Conservation (phyloP, 2,329 filamentous ascomycete species). For the Fusarium staphyleae region DNA sequence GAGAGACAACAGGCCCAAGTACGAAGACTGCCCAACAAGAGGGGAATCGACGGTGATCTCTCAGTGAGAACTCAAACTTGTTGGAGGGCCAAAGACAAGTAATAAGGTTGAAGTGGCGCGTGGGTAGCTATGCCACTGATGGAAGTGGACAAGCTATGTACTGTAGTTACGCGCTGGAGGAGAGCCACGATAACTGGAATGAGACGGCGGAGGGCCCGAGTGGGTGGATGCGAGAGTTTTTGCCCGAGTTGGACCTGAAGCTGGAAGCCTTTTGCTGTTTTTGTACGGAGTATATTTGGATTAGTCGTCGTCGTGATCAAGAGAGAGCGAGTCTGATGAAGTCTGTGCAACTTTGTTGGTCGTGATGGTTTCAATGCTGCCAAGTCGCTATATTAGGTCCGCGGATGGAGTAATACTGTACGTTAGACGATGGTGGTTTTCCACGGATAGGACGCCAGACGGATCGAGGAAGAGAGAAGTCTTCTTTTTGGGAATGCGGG, state of each 20-base stretch:
- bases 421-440: too few relatives aligned
- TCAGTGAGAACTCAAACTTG: background rate
- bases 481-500: background rate
- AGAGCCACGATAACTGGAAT: constrained; percentile 1
- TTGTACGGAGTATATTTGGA: background rate
- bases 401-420: background rate
- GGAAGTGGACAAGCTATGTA: constrained; percentile 2
- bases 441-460: background rate
- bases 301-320: background rate
- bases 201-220: background rate
- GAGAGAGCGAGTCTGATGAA: background rate
- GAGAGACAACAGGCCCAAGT: background rate
- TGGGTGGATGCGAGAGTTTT: background rate
- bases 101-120: constrained; percentile 26
- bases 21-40: background rate
- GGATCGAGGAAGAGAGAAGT: background rate
- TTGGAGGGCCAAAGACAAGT: background rate
- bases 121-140: constrained; percentile 12
- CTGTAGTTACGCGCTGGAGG: background rate
- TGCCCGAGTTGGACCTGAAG: background rate
- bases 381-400: background rate
- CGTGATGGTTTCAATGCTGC: background rate
- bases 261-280: background rate
- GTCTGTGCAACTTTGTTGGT: background rate
- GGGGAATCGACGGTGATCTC: background rate